A percentile compares a stretch with the other conserved stretches of the same genome.
Conservation (phyloP, 805 yeast genomes). For the Kodamaea kakaduensis region DNA sequence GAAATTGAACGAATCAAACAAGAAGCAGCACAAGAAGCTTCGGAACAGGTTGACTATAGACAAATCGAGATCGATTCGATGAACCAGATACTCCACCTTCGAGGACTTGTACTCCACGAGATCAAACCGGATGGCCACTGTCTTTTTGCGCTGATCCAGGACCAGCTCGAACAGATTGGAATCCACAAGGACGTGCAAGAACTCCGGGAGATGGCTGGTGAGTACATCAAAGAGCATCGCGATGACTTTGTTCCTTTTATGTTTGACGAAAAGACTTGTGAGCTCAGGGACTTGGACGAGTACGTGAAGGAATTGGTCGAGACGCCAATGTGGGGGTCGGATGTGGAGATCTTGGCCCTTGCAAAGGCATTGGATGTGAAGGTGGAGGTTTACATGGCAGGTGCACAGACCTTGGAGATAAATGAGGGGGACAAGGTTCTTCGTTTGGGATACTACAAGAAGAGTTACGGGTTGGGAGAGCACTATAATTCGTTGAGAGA, state of each 20-base stretch:
- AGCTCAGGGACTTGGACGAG: constrained; percentile 57
- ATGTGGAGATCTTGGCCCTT: constrained; percentile 82
- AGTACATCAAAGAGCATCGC: constrained; percentile 58
- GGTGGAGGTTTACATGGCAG: constrained; percentile 74
- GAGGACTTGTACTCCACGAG: constrained; percentile 55
- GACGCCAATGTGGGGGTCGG: constrained; percentile 97
- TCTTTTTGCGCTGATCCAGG: constrained; percentile 78
- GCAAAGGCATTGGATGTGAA: constrained; percentile 68
- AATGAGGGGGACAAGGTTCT: constrained; percentile 55
- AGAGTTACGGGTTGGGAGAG: constrained; percentile 86
- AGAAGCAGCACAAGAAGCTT: constrained; percentile 73
- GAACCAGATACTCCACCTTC: constrained; percentile 45
- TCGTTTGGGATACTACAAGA: constrained; percentile 76
- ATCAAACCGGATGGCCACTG: constrained; percentile 94
- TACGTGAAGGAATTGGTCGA: constrained; percentile 64
- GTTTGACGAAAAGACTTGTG: constrained; percentile 72
- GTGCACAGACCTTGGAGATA: constrained; percentile 60
- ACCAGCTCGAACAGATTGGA: constrained; percentile 57
- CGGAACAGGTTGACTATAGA: constrained; percentile 58
- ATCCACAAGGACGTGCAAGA: constrained; percentile 40
- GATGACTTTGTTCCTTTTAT: constrained; percentile 78
- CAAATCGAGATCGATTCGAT: constrained; percentile 69
- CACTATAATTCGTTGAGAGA: constrained; percentile 73
- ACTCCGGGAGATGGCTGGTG: constrained; percentile 62
- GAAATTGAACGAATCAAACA: constrained; percentile 57